Evolutionary conservation across 257 asterid genomes (phyloP), one percentile per base, ranked within the genome.

Genomic region (Cordia subcordata): DNA sequence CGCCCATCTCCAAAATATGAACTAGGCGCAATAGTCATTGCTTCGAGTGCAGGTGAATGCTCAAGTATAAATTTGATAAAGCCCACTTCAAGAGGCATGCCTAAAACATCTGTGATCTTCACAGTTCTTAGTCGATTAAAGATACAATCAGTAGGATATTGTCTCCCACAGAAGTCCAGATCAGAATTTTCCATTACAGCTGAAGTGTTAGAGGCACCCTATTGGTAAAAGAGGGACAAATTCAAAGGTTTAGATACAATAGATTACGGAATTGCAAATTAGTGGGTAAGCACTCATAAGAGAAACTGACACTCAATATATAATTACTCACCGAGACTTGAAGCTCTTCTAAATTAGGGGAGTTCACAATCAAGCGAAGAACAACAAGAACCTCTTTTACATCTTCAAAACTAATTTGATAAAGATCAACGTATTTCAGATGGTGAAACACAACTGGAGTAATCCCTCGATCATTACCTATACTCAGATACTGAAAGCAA

Each of bases 381-480:
- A 93, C 79, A 13, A 83, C 86, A 32, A 70, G 57, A 13, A 86
- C 83, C 75, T 93, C 97, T 52, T 87, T 78, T 57, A 49, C 21
- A 72, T 89, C 96, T 60, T 83, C 99, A 67, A 93, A 93, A 74
- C 85, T 79, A 64, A 86, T 90, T 85, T 86, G 95, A 73, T 86
- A 66, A 55, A 93, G 76, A 79, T 93, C 96, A 20, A 93, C 68
- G 65, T 57, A 75, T 81, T 82, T 85, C 56, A 93, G 78, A 53
- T 73, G 82, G 68, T 68, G 65, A 66, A 75, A 81, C 18, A 64
- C 71, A 52, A 82, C 71, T 4, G 73, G 76, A 35, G 56, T 74
- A 68, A 79, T 70, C 44, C 68, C 72, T 55, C 52, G 72, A 64
- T 62, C 72, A 63, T 75, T 77, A 19, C 94, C 95, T 58, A 84